A percentile compares a stretch with the other conserved stretches of the same genome.
These are phyloP conservation scores for Aureobasidium pullulans DNA, from an alignment of 2,329 filamentous ascomycete genomes.

Conservation along the genomic window DNA sequence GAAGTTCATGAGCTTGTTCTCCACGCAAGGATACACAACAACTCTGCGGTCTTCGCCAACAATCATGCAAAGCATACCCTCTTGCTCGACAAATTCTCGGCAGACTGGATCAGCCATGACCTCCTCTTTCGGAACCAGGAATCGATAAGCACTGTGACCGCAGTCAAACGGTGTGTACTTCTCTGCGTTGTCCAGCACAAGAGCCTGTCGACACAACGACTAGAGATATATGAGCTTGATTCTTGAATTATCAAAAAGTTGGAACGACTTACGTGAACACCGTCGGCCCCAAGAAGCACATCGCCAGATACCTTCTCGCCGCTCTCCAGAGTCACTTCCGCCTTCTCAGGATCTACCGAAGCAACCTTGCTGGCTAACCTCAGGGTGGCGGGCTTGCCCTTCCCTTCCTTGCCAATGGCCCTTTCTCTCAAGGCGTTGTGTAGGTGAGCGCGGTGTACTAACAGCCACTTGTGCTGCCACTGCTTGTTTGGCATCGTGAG, in stretches of 20 bases:
- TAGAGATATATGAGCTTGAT: background rate
- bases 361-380: conserved; percentile 21
- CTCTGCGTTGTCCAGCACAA: conserved; percentile 21
- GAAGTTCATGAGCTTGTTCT: conserved; percentile 43
- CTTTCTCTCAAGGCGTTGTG: conserved; percentile 24
- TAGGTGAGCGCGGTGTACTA: conserved; percentile 25
- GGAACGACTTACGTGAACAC: conserved; percentile 20
- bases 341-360: conserved; percentile 20
- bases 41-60: conserved; percentile 37
- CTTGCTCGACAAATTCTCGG: conserved; percentile 29
- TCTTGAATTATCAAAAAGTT: background rate
- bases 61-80: conserved; percentile 38
- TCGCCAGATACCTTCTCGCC: conserved; percentile 24
- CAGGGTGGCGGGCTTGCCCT: conserved; percentile 21
- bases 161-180: conserved; percentile 24
- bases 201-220: conserved; percentile 19
- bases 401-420: conserved; percentile 19
- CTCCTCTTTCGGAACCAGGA: conserved; percentile 42
- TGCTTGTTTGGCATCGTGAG: conserved; percentile 16
- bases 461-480: conserved; percentile 25
- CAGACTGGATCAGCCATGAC: conserved; percentile 20
- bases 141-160: conserved; percentile 53
- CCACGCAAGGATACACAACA: conserved; percentile 41
- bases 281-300: conserved; percentile 27
- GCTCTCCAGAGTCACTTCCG: conserved; percentile 21